Base-by-base conservation (phyloP, 345 rosid genomes). In the Eucalyptus caleyi region DNA sequence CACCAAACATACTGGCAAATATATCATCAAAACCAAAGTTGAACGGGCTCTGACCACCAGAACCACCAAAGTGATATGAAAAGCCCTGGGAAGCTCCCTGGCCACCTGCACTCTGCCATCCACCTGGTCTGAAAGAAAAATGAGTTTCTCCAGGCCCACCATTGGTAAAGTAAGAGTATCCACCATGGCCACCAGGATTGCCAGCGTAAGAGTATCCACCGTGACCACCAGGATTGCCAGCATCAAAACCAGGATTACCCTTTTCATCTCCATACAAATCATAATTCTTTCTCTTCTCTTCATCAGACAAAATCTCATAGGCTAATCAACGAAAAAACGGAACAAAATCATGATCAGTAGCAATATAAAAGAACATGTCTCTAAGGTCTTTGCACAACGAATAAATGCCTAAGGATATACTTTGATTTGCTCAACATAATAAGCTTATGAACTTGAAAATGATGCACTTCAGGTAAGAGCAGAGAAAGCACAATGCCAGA, bases 211-310 rank as follows among this genome's bases (percentile, higher is more conserved):
- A 96, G 45, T 53, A 86, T 51, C 88, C 88, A 11, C 97, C 53
- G 6, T 82, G 56, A 53, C 87, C 89, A 65, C 96, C 97, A 87
- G 97, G 91, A 90, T 90, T 88, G 56, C 99, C 99, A 16, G 96
- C 91, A 77, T 90, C 96, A 93, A 98, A 97, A 45, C 97, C 98
- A 88, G 98, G 96, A 89, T 92, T 93, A 37, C 98, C 99, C 90
- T 93, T 96, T 89, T 95, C 99, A 92, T 98, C 97, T 86, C 98
- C 99, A 90, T 97, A 96, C 86, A 95, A 90, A 87, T 98, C 98
- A 92, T 96, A 97, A 89, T 96, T 96, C 92, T 96, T 98, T 89
- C 95, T 94, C 94, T 96, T 98, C 92, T 95, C 94, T 91, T 98
- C 97, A 86, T 98, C 98, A 50, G 98, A 96, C 88, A 97, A 93